Conservation (phyloP, 2,329 filamentous ascomycete genomes). For the Bimuria novae-zelandiae region DNA sequence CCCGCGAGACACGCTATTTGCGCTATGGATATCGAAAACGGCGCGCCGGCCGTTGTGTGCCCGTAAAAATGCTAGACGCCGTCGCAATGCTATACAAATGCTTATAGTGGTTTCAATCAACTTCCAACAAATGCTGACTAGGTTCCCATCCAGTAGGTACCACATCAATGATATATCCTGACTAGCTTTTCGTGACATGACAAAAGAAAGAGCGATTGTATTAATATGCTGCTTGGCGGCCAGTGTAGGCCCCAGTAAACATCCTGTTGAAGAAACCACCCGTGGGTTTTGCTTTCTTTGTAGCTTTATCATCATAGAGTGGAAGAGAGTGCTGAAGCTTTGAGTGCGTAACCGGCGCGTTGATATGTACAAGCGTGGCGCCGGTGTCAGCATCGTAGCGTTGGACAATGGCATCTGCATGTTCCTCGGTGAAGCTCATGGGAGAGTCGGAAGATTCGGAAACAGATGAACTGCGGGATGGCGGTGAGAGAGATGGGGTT, state of each 20-base stretch:
- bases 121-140: constrained; percentile 1
- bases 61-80: constrained; percentile 14
- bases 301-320: constrained; percentile 45
- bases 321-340: constrained; percentile 44
- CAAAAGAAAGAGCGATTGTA: constrained; percentile 33
- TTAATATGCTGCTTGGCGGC: constrained; percentile 38
- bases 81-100: constrained; percentile 22
- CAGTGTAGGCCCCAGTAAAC: constrained; percentile 37
- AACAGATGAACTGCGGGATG: constrained; percentile 47
- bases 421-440: constrained; percentile 41
- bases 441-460: constrained; percentile 41
- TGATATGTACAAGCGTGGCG: constrained; percentile 52
- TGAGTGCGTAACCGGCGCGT: constrained; percentile 31
- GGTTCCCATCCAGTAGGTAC: constrained; percentile 30
- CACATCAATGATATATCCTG: constrained; percentile 22
- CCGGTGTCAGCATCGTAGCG: constrained; percentile 50
- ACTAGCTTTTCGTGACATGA: constrained; percentile 22
- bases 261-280: constrained; percentile 47
- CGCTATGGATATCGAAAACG: constrained; percentile 10
- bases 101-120: constrained; percentile 8
- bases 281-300: constrained; percentile 47
- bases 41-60: constrained; percentile 7
- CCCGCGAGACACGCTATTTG: constrained; percentile 6
- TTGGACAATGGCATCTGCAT: constrained; percentile 38
- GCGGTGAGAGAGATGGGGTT: constrained; percentile 56